Evolutionary conservation across 192 early-diverging fungal species (phyloP).

Genomic region (Piromyces finnis): DNA sequence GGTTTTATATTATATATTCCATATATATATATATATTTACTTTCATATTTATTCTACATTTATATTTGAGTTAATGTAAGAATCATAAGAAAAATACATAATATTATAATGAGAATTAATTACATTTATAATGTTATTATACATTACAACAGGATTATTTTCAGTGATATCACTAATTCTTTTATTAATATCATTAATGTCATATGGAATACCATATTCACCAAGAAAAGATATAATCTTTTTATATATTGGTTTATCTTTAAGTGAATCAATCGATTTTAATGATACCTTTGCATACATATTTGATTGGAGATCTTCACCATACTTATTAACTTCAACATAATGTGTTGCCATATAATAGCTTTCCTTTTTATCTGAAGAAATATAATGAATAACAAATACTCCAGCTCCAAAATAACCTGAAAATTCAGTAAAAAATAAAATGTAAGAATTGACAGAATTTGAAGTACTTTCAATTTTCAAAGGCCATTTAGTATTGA

Average conservation of each 20-base stretch:
- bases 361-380: background rate
- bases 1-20: too few species aligned
- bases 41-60: too few species aligned
- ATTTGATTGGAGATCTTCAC: background rate
- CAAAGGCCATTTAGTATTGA: background rate
- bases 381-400: background rate
- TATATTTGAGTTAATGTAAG: background rate
- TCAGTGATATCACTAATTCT: background rate
- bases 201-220: background rate
- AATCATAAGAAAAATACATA: background rate
- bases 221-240: background rate
- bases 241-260: background rate
- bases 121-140: background rate
- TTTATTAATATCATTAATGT: background rate
- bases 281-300: background rate
- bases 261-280: background rate
- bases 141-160: background rate
- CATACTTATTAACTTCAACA: background rate
- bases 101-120: background rate
- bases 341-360: background rate
- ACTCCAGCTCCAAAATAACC: background rate
- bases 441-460: background rate
- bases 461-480: background rate
- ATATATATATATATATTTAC: too few species aligned
- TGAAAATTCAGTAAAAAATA: background rate